Evolutionary conservation across 768 basidiomycete species (phyloP), one percentile per base, ranked within the genome.

Genomic region (Tephrocybe rancida): DNA sequence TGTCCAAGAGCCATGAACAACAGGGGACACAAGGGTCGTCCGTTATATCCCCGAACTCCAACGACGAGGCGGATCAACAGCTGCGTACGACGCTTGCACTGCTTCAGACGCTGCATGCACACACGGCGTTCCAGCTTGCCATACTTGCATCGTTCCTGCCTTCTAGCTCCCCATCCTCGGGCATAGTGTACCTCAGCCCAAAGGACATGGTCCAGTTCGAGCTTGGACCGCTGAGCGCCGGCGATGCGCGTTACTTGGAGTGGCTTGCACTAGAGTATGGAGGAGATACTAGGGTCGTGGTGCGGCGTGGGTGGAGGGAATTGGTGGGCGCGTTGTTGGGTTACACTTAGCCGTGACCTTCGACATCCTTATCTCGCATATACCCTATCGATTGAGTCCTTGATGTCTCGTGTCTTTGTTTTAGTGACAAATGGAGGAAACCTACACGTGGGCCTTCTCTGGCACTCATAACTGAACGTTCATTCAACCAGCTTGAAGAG

Each of bases 161-260:
- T 25, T 24, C 44, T 16, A 27, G 25, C 13, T 21, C 37, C 34
- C 27, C 39, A 42, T 48, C 48, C 16, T 5, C 48, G 29, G 30
- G 49, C 14, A 66, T 80, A 38, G 70, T 84, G 10, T 62, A 63
- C 25, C 67, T 92, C 16, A 75, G 79, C 1, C 82, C 88, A 10
- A 83, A 77, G 59, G 87, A 90, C 54, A 72, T 92, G 7, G 49
- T 83, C 10, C 73, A 82, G 13, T 85, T 93, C 43, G 88, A 88
- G 64, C 78, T 93, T 0, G 86, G 89, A 1, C 85, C 90, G 6
- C 69, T 90, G 53, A 93, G 90, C 62, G 70, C 74, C 4, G 63
- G 85, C 43, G 91, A 93, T 56, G 85, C 78, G n/a, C 75, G 73
- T 38, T 92, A 92, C 64, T 70, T 92, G 29, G 88, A 90, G 64